These are phyloP conservation scores for Talaromyces piceae DNA, from an alignment of 2,329 filamentous ascomycete species.

Conservation along the genomic window DNA sequence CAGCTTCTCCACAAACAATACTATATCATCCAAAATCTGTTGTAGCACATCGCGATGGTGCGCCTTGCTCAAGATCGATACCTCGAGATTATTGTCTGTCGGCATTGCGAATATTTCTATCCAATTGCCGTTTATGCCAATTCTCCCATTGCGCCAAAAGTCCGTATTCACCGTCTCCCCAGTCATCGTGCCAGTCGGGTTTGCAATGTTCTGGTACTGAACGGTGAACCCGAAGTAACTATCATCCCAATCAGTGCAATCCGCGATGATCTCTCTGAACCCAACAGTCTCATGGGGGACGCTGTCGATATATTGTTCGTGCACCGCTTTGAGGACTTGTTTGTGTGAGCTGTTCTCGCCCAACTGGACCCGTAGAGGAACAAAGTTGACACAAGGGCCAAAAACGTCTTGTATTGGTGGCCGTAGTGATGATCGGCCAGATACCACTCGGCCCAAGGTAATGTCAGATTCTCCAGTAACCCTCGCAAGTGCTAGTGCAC, in stretches of 20 bases:
- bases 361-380: background rate
- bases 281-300: constrained; percentile 1
- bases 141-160: background rate
- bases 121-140: background rate
- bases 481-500: background rate
- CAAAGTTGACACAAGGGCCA: background rate
- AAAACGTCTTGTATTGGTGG: background rate
- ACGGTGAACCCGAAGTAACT: background rate
- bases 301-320: constrained; percentile 3
- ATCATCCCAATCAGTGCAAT: constrained; percentile 3
- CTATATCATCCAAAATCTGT: background rate
- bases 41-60: background rate
- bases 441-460: background rate
- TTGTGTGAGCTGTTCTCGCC: background rate
- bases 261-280: constrained; percentile 1
- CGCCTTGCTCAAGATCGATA: background rate
- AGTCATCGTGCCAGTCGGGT: background rate
- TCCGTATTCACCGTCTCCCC: background rate
- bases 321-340: background rate
- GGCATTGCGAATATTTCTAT: background rate
- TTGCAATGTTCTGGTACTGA: background rate
- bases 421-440: background rate
- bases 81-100: background rate
- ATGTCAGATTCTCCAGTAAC: background rate
- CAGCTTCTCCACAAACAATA: background rate